Conservation (phyloP, 345 rosid species). For the Syzygium oleosum region DNA sequence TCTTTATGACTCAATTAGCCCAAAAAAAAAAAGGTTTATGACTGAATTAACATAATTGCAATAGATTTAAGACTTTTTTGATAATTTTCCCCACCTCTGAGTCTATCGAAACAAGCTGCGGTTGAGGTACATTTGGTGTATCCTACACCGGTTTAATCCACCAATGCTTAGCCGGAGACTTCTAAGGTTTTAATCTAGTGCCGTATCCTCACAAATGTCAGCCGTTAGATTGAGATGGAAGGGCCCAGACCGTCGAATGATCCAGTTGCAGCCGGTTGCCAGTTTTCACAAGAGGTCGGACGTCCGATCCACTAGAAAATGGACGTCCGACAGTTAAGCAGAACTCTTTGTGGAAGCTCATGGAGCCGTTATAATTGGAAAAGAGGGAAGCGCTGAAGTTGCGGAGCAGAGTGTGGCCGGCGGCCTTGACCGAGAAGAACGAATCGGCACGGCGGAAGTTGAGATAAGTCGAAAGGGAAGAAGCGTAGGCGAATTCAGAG, state of each 20-base stretch:
- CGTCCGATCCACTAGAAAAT: not conserved
- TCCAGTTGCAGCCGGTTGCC: accelerated
- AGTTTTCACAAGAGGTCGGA: not conserved
- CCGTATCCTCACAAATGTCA: not conserved
- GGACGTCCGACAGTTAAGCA: not conserved
- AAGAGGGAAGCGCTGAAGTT: slow-evolving; percentile 17
- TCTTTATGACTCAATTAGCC: too few relatives aligned
- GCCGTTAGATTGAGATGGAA: not conserved
- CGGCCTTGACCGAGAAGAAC: slow-evolving; percentile 13
- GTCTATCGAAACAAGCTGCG: not conserved
- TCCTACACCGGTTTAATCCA: not conserved
- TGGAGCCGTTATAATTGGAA: not conserved
- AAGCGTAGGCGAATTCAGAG: slow-evolving; percentile 19
- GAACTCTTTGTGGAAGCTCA: slow-evolving; percentile 12
- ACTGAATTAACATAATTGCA: too few relatives aligned
- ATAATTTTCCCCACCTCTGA: not conserved
- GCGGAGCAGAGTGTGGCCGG: slow-evolving; percentile 5
- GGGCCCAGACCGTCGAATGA: not conserved
- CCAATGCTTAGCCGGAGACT: not conserved
- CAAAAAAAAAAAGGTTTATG: too few relatives aligned
- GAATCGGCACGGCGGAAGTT: not conserved
- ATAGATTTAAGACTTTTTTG: too few relatives aligned
- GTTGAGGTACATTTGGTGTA: not conserved
- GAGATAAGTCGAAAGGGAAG: not conserved
- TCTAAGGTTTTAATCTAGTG: not conserved